Percentiles rank a stretch among this genome's conserved stretches.
Conservation (phyloP, 2,329 filamentous ascomycete genomes). For the Curvularia hawaiiensis region DNA sequence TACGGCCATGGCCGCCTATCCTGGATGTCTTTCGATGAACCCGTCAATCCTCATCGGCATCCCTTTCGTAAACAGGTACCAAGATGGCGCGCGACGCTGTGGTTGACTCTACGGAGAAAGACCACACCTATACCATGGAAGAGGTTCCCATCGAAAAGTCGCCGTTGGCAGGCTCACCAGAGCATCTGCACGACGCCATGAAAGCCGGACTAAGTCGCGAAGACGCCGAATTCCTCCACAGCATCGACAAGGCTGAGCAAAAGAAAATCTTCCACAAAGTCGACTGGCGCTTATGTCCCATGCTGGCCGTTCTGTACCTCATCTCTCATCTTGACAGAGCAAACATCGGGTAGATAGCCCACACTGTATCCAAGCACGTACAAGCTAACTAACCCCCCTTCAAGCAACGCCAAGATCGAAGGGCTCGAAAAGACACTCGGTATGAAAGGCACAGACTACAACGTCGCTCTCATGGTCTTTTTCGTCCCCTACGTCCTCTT, state of each 20-base stretch:
- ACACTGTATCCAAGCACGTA: not conserved
- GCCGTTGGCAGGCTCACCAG: not conserved
- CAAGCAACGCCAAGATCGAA: conserved; percentile 51
- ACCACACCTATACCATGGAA: not conserved
- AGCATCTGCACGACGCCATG: conserved; percentile 16
- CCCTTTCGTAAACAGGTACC: not conserved
- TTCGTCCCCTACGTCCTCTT: conserved; percentile 60
- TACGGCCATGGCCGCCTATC: not conserved
- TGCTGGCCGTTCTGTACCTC: conserved; percentile 34
- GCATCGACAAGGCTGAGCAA: conserved; percentile 27
- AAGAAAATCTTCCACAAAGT: conserved; percentile 34
- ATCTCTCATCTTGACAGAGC: conserved; percentile 41
- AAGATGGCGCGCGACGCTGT: conserved; percentile 1
- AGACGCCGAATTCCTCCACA: conserved; percentile 35
- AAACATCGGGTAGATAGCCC: conserved; percentile 37
- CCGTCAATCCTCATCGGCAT: not conserved
- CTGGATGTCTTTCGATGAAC: not conserved
- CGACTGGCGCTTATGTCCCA: conserved; percentile 29
- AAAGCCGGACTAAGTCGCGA: conserved; percentile 27
- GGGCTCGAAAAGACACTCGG: conserved; percentile 28
- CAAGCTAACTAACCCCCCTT: not conserved
- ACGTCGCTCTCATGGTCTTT: conserved; percentile 57
- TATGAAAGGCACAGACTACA: conserved; percentile 61
- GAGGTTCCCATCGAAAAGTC: not conserved
- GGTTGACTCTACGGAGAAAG: not conserved